Percentiles rank a stretch among this genome's conserved stretches.
Evolutionary conservation across 2,329 filamentous ascomycete species (phyloP).

Genomic region (Geoglossum cookeanum): DNA sequence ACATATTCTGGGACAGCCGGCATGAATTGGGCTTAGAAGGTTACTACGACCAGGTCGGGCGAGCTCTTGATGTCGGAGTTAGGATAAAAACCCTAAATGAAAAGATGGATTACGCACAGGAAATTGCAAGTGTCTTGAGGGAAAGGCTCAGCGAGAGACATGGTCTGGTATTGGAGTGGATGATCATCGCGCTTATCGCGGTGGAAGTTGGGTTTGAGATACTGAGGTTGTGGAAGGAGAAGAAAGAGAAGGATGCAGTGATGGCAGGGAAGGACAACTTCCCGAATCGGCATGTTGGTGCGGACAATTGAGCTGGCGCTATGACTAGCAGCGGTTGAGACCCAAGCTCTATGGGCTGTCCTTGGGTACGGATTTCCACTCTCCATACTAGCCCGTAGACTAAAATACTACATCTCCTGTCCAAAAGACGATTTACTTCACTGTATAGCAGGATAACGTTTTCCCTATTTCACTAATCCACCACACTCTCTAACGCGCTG

Average conservation of each 20-base stretch:
- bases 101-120: conserved; percentile 94
- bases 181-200: conserved; percentile 83
- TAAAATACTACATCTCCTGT: not conserved
- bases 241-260: not conserved
- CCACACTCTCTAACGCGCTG: not conserved
- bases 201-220: conserved; percentile 86
- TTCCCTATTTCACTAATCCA: not conserved
- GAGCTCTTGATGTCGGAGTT: conserved; percentile 75
- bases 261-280: not conserved
- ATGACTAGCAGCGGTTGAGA: not conserved
- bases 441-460: not conserved
- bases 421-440: not conserved
- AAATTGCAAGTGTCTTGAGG: conserved; percentile 76
- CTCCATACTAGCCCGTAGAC: not conserved
- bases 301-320: too few species aligned
- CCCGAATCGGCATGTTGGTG: not conserved
- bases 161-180: conserved; percentile 74
- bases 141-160: conserved; percentile 85
- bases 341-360: not conserved
- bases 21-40: conserved; percentile 80
- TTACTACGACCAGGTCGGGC: conserved; percentile 87
- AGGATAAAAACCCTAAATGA: conserved; percentile 84
- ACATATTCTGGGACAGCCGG: conserved; percentile 88
- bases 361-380: not conserved
- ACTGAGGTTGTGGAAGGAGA: conserved; percentile 41